These are phyloP conservation scores for Dacryopinax spathularia DNA, from an alignment of 768 basidiomycete species.

Conservation along the genomic window DNA sequence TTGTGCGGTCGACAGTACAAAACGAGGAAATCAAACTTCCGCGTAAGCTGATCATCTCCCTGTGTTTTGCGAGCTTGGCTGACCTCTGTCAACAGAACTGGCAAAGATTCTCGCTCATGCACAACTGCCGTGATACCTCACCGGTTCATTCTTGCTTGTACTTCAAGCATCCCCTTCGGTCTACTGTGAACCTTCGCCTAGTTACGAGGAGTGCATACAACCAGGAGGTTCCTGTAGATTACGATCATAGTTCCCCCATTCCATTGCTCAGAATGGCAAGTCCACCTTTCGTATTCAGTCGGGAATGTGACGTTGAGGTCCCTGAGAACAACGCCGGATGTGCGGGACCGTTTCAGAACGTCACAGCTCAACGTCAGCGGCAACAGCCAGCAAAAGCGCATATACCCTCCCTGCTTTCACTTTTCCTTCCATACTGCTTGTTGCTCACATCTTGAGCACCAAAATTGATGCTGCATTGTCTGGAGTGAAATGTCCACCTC, in stretches of 20 bases:
- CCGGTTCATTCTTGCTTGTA: too few relatives aligned
- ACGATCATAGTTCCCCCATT: too few relatives aligned
- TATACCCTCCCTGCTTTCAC: not conserved
- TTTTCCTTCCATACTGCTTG: not conserved
- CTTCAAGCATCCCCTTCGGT: too few relatives aligned
- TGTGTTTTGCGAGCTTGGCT: not conserved
- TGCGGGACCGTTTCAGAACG: not conserved
- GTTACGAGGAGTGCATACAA: too few relatives aligned
- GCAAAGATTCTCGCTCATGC: constrained; percentile 11
- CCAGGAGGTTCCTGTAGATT: too few relatives aligned
- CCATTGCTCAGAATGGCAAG: too few relatives aligned
- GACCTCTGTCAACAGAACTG: not conserved
- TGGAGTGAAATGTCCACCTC: not conserved
- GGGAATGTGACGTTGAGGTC: not conserved
- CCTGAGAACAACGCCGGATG: not conserved
- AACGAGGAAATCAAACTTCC: constrained; percentile 70
- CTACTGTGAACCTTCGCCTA: too few relatives aligned
- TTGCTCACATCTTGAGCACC: not conserved
- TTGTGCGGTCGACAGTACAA: constrained; percentile 70
- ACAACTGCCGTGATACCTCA: constrained; percentile 2
- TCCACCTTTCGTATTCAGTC: too few relatives aligned
- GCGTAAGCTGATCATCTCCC: constrained; percentile 37
- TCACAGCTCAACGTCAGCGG: not conserved
- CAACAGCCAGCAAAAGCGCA: not conserved
- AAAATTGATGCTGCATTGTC: not conserved